phyloP scores from a whole-genome alignment of 1,284 basidiomycete species.

The Ganoderma sinense region DNA sequence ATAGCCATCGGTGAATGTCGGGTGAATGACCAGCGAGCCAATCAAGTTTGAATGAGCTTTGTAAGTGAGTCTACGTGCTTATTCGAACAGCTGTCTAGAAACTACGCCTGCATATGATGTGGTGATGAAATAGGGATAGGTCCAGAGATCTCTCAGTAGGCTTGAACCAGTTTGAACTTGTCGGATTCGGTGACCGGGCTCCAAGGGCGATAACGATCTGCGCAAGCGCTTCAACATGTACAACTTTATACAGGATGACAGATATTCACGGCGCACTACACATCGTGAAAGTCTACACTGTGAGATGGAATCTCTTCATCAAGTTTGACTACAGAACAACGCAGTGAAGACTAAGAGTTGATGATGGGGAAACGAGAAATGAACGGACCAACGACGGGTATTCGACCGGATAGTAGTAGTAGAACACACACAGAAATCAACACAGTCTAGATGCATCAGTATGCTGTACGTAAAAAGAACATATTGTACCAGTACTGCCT shows the following conservation, averaged over 20 bases:
- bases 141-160: too few species aligned
- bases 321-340: background rate
- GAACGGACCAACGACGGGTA: constrained; percentile 8
- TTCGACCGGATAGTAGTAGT: constrained; percentile 32
- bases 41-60: background rate
- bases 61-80: background rate
- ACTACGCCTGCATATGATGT: too few species aligned
- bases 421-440: constrained; percentile 16
- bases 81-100: background rate
- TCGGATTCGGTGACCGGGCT: too few species aligned
- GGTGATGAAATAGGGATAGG: too few species aligned
- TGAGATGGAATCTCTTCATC: background rate
- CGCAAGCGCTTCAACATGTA: too few species aligned
- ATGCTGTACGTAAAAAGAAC: constrained; percentile 18
- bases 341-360: background rate
- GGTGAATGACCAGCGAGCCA: background rate
- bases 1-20: background rate
- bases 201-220: background rate
- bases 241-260: too few species aligned
- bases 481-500: constrained; percentile 23
- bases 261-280: too few species aligned
- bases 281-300: background rate
- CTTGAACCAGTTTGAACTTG: too few species aligned
- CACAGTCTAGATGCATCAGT: constrained; percentile 29
- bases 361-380: background rate